These are phyloP conservation scores for Suhomyces emberorum DNA, from an alignment of 805 yeast genomes.

Conservation along the genomic window DNA sequence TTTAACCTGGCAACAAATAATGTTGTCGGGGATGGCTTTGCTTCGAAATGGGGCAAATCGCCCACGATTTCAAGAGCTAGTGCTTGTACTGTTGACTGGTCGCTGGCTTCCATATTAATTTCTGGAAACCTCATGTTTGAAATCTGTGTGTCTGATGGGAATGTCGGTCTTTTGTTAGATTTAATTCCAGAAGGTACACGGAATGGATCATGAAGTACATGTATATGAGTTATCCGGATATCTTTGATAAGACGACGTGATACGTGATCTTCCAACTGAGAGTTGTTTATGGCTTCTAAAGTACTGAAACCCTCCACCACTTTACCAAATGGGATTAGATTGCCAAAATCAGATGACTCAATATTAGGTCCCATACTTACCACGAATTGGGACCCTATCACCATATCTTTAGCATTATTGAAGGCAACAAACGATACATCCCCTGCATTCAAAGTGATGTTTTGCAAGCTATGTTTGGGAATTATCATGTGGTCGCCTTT, in stretches of 20 bases:
- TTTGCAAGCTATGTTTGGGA: no score
- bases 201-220: slow-evolving; percentile 54
- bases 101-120: slow-evolving; percentile 10
- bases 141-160: slow-evolving; percentile 16
- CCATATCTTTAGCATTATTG: neutral
- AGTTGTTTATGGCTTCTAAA: slow-evolving; percentile 41
- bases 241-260: slow-evolving; percentile 9
- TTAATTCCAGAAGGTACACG: slow-evolving; percentile 22
- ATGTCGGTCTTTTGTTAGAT: slow-evolving; percentile 3
- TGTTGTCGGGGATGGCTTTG: slow-evolving; percentile 59
- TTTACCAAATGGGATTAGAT: slow-evolving; percentile 41
- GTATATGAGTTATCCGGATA: slow-evolving; percentile 49
- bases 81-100: slow-evolving; percentile 48
- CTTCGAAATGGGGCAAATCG: slow-evolving; percentile 56
- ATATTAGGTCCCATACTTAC: slow-evolving; percentile 5
- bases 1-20: slow-evolving; percentile 63
- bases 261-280: slow-evolving; percentile 34
- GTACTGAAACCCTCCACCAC: slow-evolving; percentile 50
- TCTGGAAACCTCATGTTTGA: slow-evolving; percentile 8
- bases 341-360: neutral
- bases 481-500: neutral
- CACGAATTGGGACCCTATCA: slow-evolving; percentile 14
- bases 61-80: slow-evolving; percentile 62
- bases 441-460: slow-evolving; percentile 10
- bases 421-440: slow-evolving; percentile 11